Evolutionary conservation across 306 rosid species (phyloP).

Genomic region (Casuarina glauca): DNA sequence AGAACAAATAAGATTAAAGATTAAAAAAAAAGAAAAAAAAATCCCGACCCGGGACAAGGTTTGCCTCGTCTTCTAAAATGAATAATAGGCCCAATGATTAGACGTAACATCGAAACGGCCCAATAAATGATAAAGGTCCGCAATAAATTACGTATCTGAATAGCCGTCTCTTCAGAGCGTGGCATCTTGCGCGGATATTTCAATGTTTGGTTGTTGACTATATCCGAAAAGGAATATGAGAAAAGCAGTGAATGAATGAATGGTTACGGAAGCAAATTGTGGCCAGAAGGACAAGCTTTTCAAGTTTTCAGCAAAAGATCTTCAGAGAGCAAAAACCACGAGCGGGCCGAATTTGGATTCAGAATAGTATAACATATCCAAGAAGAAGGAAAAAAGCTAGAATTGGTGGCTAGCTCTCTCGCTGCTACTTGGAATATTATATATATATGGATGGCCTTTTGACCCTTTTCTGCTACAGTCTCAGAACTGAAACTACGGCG

Average conservation of each 20-base stretch:
- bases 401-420: neutral
- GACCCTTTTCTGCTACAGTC: constrained; percentile 7
- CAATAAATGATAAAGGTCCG: too few species aligned
- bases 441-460: neutral
- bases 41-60: too few species aligned
- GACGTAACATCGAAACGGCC: too few species aligned
- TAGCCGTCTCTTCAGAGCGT: neutral
- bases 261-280: neutral
- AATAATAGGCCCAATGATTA: too few species aligned
- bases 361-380: neutral
- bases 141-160: too few species aligned
- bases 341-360: neutral
- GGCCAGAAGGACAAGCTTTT: neutral
- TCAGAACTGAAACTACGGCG: constrained; percentile 15
- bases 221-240: neutral
- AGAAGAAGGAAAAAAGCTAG: neutral
- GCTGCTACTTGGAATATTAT: neutral
- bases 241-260: neutral
- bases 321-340: neutral
- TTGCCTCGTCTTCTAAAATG: too few species aligned
- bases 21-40: too few species aligned
- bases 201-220: neutral
- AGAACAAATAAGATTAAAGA: too few species aligned
- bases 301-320: neutral
- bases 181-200: constrained; percentile 1